Evolutionary conservation across 192 early-diverging fungal species (phyloP).

Genomic region (Gamsiella multidivaricata): DNA sequence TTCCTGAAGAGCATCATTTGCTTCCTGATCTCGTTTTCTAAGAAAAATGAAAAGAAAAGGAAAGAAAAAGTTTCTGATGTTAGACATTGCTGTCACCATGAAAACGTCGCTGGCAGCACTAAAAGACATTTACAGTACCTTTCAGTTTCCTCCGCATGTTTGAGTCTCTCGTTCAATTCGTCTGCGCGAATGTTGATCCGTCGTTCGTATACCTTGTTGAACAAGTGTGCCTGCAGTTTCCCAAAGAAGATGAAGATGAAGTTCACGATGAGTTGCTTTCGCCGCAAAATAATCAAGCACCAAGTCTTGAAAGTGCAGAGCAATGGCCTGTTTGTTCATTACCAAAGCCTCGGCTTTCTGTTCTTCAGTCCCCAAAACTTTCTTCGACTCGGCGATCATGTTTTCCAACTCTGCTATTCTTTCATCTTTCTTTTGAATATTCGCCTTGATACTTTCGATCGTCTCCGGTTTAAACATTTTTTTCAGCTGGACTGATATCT

Average conservation of each 20-base stretch:
- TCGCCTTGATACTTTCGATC: background rate
- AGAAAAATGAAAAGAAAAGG: background rate
- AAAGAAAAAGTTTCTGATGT: background rate
- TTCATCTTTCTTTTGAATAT: background rate
- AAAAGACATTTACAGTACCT: conserved; percentile 7
- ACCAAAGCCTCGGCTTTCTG: conserved; percentile 30
- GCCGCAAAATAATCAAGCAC: too few species aligned
- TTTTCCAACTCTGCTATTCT: background rate
- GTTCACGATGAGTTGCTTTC: too few species aligned
- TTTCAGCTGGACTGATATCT: background rate
- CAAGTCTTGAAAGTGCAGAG: too few species aligned
- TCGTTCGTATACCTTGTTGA: conserved; percentile 13
- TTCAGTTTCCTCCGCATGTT: conserved; percentile 16
- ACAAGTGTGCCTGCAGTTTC: background rate
- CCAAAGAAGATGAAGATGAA: background rate
- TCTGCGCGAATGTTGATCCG: background rate
- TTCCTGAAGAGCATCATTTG: conserved; percentile 10
- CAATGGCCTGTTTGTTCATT: background rate
- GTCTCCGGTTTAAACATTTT: background rate
- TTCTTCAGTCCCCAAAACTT: conserved; percentile 5
- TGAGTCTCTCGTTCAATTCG: conserved; percentile 3
- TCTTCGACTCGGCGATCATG: background rate
- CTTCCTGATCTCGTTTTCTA: conserved; percentile 19
- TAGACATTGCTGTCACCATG: background rate
- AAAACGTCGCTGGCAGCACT: too few species aligned